These are phyloP conservation scores for Hirschfeldia incana DNA, from an alignment of 345 rosid genomes.

Conservation along the genomic window DNA sequence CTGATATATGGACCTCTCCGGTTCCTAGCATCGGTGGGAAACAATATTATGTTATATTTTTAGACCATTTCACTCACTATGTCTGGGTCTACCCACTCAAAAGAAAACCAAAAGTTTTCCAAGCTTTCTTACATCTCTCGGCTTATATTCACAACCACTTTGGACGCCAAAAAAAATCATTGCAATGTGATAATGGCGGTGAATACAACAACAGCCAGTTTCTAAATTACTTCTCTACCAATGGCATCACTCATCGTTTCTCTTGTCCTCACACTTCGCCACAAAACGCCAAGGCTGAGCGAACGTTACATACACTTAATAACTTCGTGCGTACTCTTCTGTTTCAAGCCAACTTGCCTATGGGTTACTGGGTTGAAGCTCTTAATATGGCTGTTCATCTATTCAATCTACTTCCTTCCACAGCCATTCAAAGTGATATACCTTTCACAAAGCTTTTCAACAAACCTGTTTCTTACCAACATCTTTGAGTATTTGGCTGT, in stretches of 20 bases:
- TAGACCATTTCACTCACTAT: background rate
- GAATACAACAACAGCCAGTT: background rate
- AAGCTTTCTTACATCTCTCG: background rate
- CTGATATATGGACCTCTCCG: background rate
- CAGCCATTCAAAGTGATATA: too few species aligned
- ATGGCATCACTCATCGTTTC: background rate
- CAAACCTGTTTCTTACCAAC: too few species aligned
- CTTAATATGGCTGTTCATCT: too few species aligned
- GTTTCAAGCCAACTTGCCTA: too few species aligned
- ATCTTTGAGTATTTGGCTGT: too few species aligned
- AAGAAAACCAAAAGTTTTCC: background rate
- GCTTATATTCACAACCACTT: background rate
- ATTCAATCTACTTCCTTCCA: too few species aligned
- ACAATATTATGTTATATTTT: background rate
- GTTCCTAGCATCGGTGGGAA: background rate
- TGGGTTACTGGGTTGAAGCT: too few species aligned
- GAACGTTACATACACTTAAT: too few species aligned
- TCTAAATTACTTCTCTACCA: background rate
- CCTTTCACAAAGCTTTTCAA: too few species aligned
- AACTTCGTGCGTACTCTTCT: too few species aligned
- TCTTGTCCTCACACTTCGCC: background rate
- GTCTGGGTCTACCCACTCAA: background rate
- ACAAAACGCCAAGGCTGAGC: background rate
- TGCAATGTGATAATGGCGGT: background rate
- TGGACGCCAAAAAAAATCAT: background rate